Base-by-base conservation (phyloP, 345 rosid species). In the Salix brachista region DNA sequence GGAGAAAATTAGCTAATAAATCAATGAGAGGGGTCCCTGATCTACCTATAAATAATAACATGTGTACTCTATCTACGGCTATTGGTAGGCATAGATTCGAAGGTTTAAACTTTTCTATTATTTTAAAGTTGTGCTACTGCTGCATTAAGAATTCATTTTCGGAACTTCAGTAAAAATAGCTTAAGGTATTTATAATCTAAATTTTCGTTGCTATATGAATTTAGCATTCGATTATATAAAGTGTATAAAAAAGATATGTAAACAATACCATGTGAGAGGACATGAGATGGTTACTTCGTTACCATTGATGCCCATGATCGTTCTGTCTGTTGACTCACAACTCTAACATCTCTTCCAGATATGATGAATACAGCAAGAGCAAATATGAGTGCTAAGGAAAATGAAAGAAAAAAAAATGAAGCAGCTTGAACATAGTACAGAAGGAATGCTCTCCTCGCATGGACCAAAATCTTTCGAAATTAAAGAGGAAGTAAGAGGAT, bases 231-330 rank as follows among this genome's bases (percentile, higher is more conserved):
- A 30, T 30, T 32, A 32, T 32, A 32, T 32, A 32, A 32, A 32
- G 0, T 4, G 34, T 32, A 32, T 32, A 32, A 32, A 4, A 32
- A 32, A 32, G 34, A 32, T 32, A 32, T 0, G 34, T 32, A 32
- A 32, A 32, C 34, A 9, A 36, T 36, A 28, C 37, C 48, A 54
- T 3, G 16, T 42, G 25, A 0, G 16, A 60, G 41, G 19, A 56
- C 19, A 11, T 12, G 14, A 19, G 37, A 48, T 19, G n/a, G 16
- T 52, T 52, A 26, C 6, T 30, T 5, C 25, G 4, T 54, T 79
- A 88, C 99, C 96, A 92, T 94, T 26, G 98, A 94, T 65, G 98
- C 99, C 98, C 99, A 91, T 32, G 86, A 79, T 21, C 99, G 85
- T 87, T 96, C 99, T 44, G 98, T 97, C 82, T 90, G 97, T 86